A percentile compares a stretch with the other conserved stretches of the same genome.
Conservation (phyloP, 2,329 filamentous ascomycete genomes). For the Colletotrichum gloeosporioides region DNA sequence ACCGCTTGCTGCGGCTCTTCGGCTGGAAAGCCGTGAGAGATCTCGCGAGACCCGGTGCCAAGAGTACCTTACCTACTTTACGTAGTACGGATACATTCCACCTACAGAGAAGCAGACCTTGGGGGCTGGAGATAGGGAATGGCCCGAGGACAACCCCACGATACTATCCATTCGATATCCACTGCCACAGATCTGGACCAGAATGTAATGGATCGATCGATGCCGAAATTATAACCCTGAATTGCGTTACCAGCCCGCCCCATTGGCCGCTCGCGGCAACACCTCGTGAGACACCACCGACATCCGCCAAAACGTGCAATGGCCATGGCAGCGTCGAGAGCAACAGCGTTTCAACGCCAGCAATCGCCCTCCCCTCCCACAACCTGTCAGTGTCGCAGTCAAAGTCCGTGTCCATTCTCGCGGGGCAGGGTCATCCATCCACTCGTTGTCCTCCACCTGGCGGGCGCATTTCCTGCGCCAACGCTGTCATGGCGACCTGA, state of each 20-base stretch:
- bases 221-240: not conserved
- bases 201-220: not conserved
- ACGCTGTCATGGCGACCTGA: not conserved
- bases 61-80: not conserved
- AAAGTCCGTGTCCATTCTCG: not conserved
- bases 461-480: not conserved
- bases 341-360: not conserved
- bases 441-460: not conserved
- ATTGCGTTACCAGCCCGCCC: not conserved
- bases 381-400: not conserved
- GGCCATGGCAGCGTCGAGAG: not conserved
- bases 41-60: not conserved
- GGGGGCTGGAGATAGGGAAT: not conserved
- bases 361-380: not conserved
- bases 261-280: not conserved
- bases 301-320: not conserved
- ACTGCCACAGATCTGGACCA: not conserved
- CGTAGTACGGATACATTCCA: not conserved
- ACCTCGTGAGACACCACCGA: not conserved
- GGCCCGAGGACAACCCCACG: not conserved
- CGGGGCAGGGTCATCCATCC: not conserved
- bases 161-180: not conserved
- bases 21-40: not conserved
- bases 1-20: slow-evolving; percentile 6
- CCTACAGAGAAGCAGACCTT: not conserved